Conservation (phyloP, 441 rosid species). For the Corymbia calophylla region DNA sequence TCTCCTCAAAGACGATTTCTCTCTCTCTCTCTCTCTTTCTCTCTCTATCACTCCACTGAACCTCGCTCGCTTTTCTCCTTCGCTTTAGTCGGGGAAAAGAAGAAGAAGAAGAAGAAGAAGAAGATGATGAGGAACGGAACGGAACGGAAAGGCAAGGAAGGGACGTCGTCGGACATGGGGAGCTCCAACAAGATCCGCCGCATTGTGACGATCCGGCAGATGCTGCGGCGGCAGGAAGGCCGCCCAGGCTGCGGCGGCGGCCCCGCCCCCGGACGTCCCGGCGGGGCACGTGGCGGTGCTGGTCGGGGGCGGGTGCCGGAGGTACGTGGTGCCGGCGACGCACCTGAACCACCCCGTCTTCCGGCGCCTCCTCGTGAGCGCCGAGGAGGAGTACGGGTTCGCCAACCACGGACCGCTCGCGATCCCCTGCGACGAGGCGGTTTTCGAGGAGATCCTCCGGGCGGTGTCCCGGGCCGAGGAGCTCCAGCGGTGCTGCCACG, state of each 20-base stretch:
- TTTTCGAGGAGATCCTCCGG: slow-evolving; percentile 66
- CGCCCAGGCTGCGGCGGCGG: not conserved
- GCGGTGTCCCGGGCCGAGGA: slow-evolving; percentile 48
- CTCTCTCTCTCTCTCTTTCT: not conserved
- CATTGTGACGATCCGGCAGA: not conserved
- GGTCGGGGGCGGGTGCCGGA: slow-evolving; percentile 57
- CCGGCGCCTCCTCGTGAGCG: slow-evolving; percentile 47
- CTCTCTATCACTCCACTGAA: not conserved
- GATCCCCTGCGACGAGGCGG: slow-evolving; percentile 84
- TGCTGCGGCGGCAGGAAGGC: slow-evolving; percentile 1
- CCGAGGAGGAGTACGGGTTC: slow-evolving; percentile 94
- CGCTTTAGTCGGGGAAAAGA: not conserved
- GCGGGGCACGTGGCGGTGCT: slow-evolving; percentile 87
- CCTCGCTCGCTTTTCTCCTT: not conserved
- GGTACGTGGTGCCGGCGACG: slow-evolving; percentile 81
- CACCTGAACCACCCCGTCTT: slow-evolving; percentile 83
- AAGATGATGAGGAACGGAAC: not conserved
- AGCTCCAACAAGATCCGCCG: not conserved
- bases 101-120: not conserved
- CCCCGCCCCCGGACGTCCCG: slow-evolving; percentile 71
- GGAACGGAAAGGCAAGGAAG: not conserved
- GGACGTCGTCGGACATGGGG: not conserved
- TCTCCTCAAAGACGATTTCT: not conserved
- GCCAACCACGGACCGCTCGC: slow-evolving; percentile 61
- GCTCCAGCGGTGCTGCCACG: not conserved